These are phyloP conservation scores for maize (Zea mays) DNA, from an alignment of 176 grass and related monocot species.

Conservation along the genomic window DNA sequence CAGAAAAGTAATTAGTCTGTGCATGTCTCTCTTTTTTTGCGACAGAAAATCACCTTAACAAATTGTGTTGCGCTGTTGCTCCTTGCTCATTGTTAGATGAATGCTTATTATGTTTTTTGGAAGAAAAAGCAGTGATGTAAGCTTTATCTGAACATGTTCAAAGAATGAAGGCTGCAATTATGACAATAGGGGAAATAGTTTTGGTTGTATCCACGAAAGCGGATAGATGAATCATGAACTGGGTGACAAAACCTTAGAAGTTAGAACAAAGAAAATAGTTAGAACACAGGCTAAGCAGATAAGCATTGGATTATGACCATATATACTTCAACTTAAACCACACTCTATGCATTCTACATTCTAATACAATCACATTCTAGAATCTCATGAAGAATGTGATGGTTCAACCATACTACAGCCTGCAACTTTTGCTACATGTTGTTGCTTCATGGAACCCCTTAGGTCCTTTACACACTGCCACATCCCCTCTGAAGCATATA, in stretches of 20 bases:
- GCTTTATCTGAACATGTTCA: background rate
- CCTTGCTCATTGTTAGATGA: constrained; percentile 1
- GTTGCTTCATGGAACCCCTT: constrained; percentile 71
- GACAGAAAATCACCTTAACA: background rate
- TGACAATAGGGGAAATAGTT: constrained; percentile 7
- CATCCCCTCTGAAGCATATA: constrained; percentile 79
- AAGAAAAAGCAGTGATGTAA: background rate
- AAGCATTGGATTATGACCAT: constrained; percentile 12
- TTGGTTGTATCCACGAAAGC: constrained; percentile 25
- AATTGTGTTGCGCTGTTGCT: background rate
- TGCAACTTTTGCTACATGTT: constrained; percentile 56
- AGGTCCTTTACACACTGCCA: constrained; percentile 76
- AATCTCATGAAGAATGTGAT: constrained; percentile 34
- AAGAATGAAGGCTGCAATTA: background rate
- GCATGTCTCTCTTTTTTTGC: background rate
- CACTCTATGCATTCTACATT: constrained; percentile 6
- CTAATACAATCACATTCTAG: constrained; percentile 22
- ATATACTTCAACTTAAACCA: constrained; percentile 15
- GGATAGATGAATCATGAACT: constrained; percentile 6
- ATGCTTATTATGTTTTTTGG: background rate
- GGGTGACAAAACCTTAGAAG: background rate
- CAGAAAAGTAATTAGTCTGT: background rate
- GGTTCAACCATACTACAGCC: constrained; percentile 62
- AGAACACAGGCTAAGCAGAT: background rate
- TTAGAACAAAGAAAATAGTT: background rate